phyloP scores from a whole-genome alignment of 2,329 filamentous ascomycete species.

The Paecilomyces variotii region DNA sequence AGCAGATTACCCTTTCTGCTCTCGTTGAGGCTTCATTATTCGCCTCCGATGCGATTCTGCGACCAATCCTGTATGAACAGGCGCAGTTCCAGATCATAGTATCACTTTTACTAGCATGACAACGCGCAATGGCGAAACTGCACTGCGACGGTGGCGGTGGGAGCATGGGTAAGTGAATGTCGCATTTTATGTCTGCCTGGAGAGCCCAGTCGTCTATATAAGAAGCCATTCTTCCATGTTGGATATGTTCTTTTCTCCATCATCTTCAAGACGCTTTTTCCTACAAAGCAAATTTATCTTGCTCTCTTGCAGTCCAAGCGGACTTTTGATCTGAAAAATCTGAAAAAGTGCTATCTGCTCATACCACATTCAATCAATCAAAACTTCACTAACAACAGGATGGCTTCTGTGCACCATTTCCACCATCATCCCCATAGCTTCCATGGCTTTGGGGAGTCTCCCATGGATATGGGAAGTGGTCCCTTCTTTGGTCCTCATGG shows the following conservation, averaged over 20 bases:
- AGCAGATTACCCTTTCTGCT: not conserved
- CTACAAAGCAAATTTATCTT: not conserved
- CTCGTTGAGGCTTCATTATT: not conserved
- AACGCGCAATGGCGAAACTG: not conserved
- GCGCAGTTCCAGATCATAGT: not conserved
- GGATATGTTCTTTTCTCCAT: not conserved
- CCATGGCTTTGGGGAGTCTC: slow-evolving; percentile 49
- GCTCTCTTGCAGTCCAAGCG: not conserved
- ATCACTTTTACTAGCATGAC: not conserved
- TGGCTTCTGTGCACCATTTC: slow-evolving; percentile 48
- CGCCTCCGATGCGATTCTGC: not conserved
- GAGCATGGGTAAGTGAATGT: not conserved
- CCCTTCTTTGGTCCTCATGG: slow-evolving; percentile 36
- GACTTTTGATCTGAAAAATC: not conserved
- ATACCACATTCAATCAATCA: not conserved
- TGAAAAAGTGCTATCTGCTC: not conserved
- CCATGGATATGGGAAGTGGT: slow-evolving; percentile 44
- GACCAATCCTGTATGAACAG: not conserved
- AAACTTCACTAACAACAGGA: slow-evolving; percentile 20
- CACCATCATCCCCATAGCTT: slow-evolving; percentile 44
- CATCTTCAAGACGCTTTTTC: not conserved
- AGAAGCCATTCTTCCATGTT: not conserved
- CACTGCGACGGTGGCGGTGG: not conserved
- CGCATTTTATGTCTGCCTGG: not conserved
- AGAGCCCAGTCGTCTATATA: not conserved